Evolutionary conservation across 495 filamentous ascomycete species (phyloP), one percentile per base, ranked within the genome.

Genomic region (Penicillium robsamsonii): DNA sequence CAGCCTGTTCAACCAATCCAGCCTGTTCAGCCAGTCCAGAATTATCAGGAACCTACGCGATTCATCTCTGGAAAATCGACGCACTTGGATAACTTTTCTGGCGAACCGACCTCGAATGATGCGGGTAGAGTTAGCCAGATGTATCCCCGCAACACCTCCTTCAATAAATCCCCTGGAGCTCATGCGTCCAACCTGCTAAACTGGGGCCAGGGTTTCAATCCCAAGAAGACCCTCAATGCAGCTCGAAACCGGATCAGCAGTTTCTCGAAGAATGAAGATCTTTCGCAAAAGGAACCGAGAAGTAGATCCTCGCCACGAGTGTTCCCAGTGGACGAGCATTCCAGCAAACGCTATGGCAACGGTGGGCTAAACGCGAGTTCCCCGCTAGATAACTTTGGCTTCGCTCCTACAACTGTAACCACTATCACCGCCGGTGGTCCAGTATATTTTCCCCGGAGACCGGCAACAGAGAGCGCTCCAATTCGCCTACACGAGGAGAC

Each of bases 21-120:
- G 22, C 20, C 51, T 10, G 35, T 20, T 20, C 52, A 50, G 17
- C n/a, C 51, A 10, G 35, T 20, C 30, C 52, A 44, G 17, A 6
- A 52, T 13, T 35, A 27, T n/a, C 47, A 44, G 4, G 59, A 57
- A 18, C n/a, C 45, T 3, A 47, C 50, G 15, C 50, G 49, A 27
- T 60, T 65, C 46, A 37, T 69, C 13, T 47, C 57, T 13, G 31
- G 46, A 5, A 35, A 62, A 43, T 40, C 55, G 45, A 75, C 75
- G 5, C 65, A 67, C 58, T 79, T 77, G 79, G 76, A 83, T 66
- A 71, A 72, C 40, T 80, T 73, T 55, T 78, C 80, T 1, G 76
- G 75, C 7, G 79, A 81, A 46, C 76, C 77, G 38, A 79, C 75
- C 8, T 65, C 64, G 1, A 71, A 60, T 45, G 56, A 67, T 13